Evolutionary conservation across 495 filamentous ascomycete genomes (phyloP), one percentile per base, ranked within the genome.

Genomic region (Penicillium alfredii): DNA sequence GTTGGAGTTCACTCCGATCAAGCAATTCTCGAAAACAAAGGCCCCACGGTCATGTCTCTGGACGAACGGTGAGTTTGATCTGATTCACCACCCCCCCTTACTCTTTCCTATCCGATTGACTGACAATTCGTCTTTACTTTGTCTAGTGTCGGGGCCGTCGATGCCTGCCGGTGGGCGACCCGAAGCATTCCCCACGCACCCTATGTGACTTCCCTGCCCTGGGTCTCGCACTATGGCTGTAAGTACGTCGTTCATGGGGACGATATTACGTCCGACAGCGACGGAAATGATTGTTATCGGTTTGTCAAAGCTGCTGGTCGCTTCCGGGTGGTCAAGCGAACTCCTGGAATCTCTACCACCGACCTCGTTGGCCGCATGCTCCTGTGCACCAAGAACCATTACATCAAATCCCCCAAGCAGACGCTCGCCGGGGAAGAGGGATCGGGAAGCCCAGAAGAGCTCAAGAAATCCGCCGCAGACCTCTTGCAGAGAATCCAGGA

Each of bases 281-380:
- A 75, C 27, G 88, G 92, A 6, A 78, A 94, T 53, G 92, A 99
- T 63, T 97, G 93, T 64, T 99, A 99, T 62, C 80, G 93, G 43
- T 94, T 83, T 56, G 92, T 99, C 35, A 97, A 97, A 61, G 80
- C 80, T 15, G 90, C 88, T 9, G 81, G 81, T 12, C 77, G 92
- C 6, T 97, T 99, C 71, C 81, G 84, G 53, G 86, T 97, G 9
- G 92, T 99, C 12, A 90, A 89, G 63, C 71, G 92, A n/a, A 97
- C 93, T 0, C 90, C 90, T 0, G 86, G 86, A 20, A 99, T 99
- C 44, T 93, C 86, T 4, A 99, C 92, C 1, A 99, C 92, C 2
- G 93, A 99, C 52, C 74, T 99, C 6, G 92, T 99, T 23, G 92
- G 93, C 2, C 78, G 92, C 36, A 99, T 99, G 93, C 72, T 99